Percentiles rank a stretch among this genome's conserved stretches.
These are phyloP conservation scores for Auricularia sp. DNA, from an alignment of 768 basidiomycete species.

Conservation along the genomic window DNA sequence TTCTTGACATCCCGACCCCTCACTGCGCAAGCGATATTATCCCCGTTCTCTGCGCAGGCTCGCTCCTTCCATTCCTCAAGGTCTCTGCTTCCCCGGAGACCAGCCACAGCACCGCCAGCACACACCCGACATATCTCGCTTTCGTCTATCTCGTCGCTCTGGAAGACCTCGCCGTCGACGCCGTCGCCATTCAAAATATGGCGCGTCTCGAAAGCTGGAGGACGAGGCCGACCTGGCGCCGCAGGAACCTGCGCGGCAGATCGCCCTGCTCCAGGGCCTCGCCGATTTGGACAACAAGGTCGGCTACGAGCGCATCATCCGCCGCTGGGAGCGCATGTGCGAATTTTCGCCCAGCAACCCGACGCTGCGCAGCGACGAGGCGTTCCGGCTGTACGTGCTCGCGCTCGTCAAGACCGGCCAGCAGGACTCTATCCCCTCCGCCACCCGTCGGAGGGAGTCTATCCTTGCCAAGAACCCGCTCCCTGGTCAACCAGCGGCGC, in stretches of 20 bases:
- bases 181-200: conserved; percentile 5
- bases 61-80: neutral
- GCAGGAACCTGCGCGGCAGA: conserved; percentile 56
- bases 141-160: conserved; percentile 5
- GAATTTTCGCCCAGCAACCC: conserved; percentile 73
- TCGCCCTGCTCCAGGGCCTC: conserved; percentile 59
- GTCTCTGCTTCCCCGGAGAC: conserved; percentile 1
- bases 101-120: neutral
- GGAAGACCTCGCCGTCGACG: neutral
- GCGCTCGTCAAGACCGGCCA: conserved; percentile 52
- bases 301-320: conserved; percentile 62
- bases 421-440: conserved; percentile 45
- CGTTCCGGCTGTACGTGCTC: conserved; percentile 68
- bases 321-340: conserved; percentile 73
- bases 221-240: conserved; percentile 68
- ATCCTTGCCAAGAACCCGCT: conserved; percentile 35
- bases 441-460: conserved; percentile 60
- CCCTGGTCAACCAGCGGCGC: neutral
- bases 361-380: conserved; percentile 55
- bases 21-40: neutral
- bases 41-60: neutral
- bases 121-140: neutral
- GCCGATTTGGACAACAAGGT: conserved; percentile 52
- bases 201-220: conserved; percentile 27
- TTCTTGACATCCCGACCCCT: neutral